Percentiles rank a stretch among this genome's conserved stretches.
Evolutionary conservation across 805 yeast genomes (phyloP).

Genomic region (Ogataea angusta): DNA sequence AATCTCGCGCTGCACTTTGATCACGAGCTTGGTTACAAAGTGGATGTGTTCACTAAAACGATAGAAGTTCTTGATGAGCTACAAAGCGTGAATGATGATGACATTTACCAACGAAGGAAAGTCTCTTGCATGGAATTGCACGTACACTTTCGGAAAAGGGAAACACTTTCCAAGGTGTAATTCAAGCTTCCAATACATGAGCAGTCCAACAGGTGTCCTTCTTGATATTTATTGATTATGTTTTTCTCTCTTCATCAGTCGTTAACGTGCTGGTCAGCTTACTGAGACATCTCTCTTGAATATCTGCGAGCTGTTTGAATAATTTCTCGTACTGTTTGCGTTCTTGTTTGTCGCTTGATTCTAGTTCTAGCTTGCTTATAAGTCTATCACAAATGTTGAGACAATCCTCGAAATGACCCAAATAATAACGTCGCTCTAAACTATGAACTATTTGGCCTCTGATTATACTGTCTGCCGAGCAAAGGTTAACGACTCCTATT

Average conservation of each 20-base stretch:
- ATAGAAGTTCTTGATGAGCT: conserved; percentile 74
- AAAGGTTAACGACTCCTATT: conserved; percentile 15
- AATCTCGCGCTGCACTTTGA: conserved; percentile 60
- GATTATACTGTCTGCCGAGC: conserved; percentile 46
- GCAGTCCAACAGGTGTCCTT: too few species aligned
- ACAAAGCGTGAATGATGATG: conserved; percentile 27
- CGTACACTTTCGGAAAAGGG: conserved; percentile 27
- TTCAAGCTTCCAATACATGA: neutral
- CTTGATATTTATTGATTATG: too few species aligned
- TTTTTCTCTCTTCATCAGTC: neutral
- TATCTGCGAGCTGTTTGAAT: conserved; percentile 46
- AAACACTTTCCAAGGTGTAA: neutral
- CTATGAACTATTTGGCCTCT: conserved; percentile 55
- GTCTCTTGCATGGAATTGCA: conserved; percentile 47
- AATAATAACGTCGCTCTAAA: conserved; percentile 61
- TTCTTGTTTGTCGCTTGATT: conserved; percentile 35
- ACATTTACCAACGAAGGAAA: conserved; percentile 39
- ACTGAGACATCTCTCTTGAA: conserved; percentile 39
- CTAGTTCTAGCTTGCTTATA: conserved; percentile 24
- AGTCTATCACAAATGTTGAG: conserved; percentile 37
- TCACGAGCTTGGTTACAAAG: conserved; percentile 43
- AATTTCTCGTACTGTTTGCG: conserved; percentile 44
- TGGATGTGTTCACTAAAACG: conserved; percentile 63
- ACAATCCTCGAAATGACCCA: conserved; percentile 50
- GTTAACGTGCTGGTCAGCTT: conserved; percentile 15